Evolutionary conservation across 2,329 filamentous ascomycete species (phyloP), one percentile per base, ranked within the genome.

Genomic region (Trichoderma gracile): DNA sequence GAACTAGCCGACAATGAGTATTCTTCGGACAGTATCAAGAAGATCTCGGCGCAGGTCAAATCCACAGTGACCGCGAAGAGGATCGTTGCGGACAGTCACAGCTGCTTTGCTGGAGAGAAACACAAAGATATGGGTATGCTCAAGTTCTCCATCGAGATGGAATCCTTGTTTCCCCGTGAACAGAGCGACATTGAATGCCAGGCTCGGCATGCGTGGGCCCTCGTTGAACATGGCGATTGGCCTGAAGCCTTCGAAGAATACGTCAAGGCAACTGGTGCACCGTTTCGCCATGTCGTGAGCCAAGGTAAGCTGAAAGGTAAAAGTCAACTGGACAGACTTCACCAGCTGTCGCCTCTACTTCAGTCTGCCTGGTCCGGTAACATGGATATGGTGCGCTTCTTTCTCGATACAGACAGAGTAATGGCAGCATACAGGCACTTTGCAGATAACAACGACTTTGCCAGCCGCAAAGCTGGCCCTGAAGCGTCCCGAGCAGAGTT

Each of bases 381-480:
- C 15, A 10, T 40, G 17, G 21, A n/a, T 8, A 59, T 59, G 56
- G 56, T 59, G 30, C 56, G 45, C 10, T 49, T 49, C 10, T 49
- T 49, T 12, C 15, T 59, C 3, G 15, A 49, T 4, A 49, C 38
- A 59, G 19, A 38, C 1, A 49, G 30, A 17, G 17, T 21, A 59
- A 59, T 49, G 19, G 56, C 43, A 5, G 56, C 56, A 40, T 59
- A 59, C 25, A 59, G 9, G 30, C 43, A 49, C 21, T 59, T 59
- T 27, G 56, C 56, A 19, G 30, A 46, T 7, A 33, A 14, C 6
- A 33, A 14, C 5, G 56, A 59, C 8, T 59, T 59, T 12, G 25
- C 56, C 2, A 59, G 27, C 15, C 45, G 45, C 2, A 59, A 59
- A 19, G 9, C 45, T 12, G 43, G 30, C 15, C 30, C 56, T n/a